phyloP scores from a whole-genome alignment of 306 rosid genomes.

The Echinosophora koreensis region DNA sequence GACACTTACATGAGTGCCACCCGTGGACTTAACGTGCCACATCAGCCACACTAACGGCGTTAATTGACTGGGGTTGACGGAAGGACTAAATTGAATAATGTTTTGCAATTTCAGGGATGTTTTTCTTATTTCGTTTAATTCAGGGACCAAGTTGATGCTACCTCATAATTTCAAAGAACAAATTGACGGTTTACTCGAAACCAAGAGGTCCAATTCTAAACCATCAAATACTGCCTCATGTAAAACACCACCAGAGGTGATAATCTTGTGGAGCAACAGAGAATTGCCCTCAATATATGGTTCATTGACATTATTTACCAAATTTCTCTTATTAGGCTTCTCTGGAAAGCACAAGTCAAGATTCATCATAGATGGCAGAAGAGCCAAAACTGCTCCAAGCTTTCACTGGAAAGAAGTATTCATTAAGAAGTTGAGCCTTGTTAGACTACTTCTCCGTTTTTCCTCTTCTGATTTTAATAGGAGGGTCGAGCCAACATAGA shows the following conservation, averaged over 20 bases:
- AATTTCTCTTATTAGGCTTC: slow-evolving; percentile 42
- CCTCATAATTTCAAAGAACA: no score
- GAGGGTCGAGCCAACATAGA: neutral
- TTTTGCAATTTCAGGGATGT: no score
- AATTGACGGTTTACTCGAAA: no score
- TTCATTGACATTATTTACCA: neutral
- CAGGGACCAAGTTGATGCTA: no score
- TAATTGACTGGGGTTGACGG: no score
- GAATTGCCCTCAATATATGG: neutral
- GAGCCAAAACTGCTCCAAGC: slow-evolving; percentile 62
- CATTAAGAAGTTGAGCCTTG: slow-evolving; percentile 48
- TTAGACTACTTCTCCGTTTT: neutral
- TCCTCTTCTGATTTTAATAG: neutral
- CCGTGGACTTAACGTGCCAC: no score
- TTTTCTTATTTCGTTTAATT: no score
- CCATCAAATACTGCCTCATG: no score
- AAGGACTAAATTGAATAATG: no score
- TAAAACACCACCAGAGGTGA: slow-evolving; percentile 53
- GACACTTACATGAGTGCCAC: no score
- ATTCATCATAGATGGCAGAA: slow-evolving; percentile 45
- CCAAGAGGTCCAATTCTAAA: no score
- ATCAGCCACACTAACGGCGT: no score
- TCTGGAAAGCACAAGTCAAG: slow-evolving; percentile 37
- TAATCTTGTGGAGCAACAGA: neutral
- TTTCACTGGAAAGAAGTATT: slow-evolving; percentile 67